phyloP scores from a whole-genome alignment of 2,329 filamentous ascomycete genomes.

The Zymoseptoria brevis region DNA sequence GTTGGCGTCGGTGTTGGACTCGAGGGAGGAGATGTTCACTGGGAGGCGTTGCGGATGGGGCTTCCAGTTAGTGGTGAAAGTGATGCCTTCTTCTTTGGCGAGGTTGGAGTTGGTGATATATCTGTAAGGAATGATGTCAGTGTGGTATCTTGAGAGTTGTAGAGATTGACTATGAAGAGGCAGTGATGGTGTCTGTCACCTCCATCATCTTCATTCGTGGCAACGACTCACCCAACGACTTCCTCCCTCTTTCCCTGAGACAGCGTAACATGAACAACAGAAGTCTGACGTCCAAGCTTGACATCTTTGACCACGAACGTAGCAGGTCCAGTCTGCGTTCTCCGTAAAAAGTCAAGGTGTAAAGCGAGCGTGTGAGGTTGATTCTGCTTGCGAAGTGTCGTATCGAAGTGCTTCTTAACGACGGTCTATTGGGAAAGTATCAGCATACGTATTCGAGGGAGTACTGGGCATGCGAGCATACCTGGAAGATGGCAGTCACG shows the following conservation, averaged over 20 bases:
- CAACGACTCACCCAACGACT: constrained; percentile 44
- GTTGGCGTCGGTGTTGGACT: constrained; percentile 36
- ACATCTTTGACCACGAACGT: constrained; percentile 53
- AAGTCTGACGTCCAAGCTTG: constrained; percentile 57
- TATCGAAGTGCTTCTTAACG: constrained; percentile 51
- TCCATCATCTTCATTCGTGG: neutral
- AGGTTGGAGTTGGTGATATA: constrained; percentile 61
- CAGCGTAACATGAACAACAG: constrained; percentile 55
- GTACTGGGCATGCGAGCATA: constrained; percentile 3
- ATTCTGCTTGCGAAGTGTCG: constrained; percentile 49
- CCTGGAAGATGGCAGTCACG: constrained; percentile 51
- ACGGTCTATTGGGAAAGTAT: constrained; percentile 39
- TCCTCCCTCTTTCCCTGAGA: constrained; percentile 46
- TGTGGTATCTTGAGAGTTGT: neutral
- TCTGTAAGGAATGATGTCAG: constrained; percentile 25
- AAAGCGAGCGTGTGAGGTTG: constrained; percentile 57
- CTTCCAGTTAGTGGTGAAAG: constrained; percentile 48
- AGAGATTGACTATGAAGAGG: neutral
- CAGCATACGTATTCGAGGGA: neutral
- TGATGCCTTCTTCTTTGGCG: constrained; percentile 49
- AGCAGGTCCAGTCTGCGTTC: constrained; percentile 52
- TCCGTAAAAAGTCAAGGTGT: constrained; percentile 58
- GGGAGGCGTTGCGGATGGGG: constrained; percentile 35
- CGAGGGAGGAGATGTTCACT: constrained; percentile 35
- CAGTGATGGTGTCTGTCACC: neutral